These are phyloP conservation scores for Cryptococcus amylolentus DNA, from an alignment of 1,284 basidiomycete species.

Conservation along the genomic window DNA sequence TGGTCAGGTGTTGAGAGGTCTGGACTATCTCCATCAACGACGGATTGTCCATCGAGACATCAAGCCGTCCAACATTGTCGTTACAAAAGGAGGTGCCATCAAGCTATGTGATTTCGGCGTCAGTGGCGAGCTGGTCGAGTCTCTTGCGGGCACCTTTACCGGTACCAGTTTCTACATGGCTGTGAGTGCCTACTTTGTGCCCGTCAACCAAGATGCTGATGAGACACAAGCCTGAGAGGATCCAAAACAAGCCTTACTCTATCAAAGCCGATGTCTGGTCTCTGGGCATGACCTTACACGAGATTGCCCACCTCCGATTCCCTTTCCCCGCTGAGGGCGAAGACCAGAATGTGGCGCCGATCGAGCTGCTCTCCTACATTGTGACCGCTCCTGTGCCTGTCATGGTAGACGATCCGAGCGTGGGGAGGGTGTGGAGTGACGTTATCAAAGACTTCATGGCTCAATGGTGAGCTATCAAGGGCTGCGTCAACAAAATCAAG, in stretches of 20 bases:
- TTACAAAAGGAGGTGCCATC: slow-evolving; percentile 79
- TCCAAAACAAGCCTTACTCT: slow-evolving; percentile 81
- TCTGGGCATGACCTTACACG: slow-evolving; percentile 85
- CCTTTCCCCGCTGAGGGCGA: slow-evolving; percentile 84
- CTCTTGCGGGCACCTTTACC: slow-evolving; percentile 89
- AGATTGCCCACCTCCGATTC: slow-evolving; percentile 86
- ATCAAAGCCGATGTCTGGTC: slow-evolving; percentile 99
- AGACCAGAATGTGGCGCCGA: slow-evolving; percentile 65
- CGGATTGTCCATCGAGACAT: slow-evolving; percentile 96
- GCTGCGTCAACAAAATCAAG: not conserved
- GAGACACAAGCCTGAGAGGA: slow-evolving; percentile 75
- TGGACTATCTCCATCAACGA: slow-evolving; percentile 85
- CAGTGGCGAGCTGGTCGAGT: slow-evolving; percentile 88
- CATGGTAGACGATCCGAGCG: slow-evolving; percentile 59
- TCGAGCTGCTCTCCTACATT: slow-evolving; percentile 91
- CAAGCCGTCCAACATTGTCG: slow-evolving; percentile 77
- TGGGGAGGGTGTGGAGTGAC: slow-evolving; percentile 66
- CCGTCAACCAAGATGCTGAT: slow-evolving; percentile 1
- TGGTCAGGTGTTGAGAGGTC: slow-evolving; percentile 71
- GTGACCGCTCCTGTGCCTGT: slow-evolving; percentile 77
- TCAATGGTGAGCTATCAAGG: slow-evolving; percentile 62
- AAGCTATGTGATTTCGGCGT: slow-evolving; percentile 97
- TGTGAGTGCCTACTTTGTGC: slow-evolving; percentile 54
- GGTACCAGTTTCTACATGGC: slow-evolving; percentile 98
- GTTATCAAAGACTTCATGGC: slow-evolving; percentile 92